Conservation (phyloP, 169 alveolate genomes). For the Babesia bigemina region DNA sequence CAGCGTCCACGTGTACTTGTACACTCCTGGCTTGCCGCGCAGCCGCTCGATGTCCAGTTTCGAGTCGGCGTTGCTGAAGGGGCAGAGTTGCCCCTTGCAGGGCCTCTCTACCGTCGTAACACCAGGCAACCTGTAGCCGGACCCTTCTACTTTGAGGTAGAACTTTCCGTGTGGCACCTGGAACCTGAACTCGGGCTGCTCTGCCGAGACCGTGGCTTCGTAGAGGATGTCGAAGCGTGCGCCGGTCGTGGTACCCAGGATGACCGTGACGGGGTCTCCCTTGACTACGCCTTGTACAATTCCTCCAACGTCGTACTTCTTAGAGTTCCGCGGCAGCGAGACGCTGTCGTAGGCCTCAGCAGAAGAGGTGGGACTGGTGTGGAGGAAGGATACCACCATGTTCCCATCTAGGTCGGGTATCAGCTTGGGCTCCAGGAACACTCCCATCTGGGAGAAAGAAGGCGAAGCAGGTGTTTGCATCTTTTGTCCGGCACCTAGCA, state of each 20-base stretch:
- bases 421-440: conserved; percentile 48
- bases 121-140: conserved; percentile 77
- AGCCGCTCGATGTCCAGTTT: conserved; percentile 32
- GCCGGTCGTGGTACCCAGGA: conserved; percentile 76
- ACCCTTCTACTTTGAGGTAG: conserved; percentile 72
- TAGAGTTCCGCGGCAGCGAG: conserved; percentile 10
- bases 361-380: conserved; percentile 30
- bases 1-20: conserved; percentile 70
- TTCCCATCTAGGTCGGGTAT: conserved; percentile 43
- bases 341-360: conserved; percentile 53
- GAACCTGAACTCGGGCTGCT: conserved; percentile 56
- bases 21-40: conserved; percentile 44
- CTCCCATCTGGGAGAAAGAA: conserved; percentile 61
- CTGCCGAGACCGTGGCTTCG: conserved; percentile 43
- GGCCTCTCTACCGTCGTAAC: conserved; percentile 64
- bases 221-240: conserved; percentile 70
- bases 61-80: conserved; percentile 29
- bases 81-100: conserved; percentile 59
- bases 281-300: conserved; percentile 61
- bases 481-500: not conserved
- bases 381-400: conserved; percentile 50
- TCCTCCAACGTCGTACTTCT: conserved; percentile 60
- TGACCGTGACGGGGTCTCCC: conserved; percentile 74
- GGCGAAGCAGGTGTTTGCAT: not conserved
- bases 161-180: conserved; percentile 64